A percentile compares a stretch with the other conserved stretches of the same genome.
Conservation (phyloP, 2,329 filamentous ascomycete species). For the Diaporthe nobilis region DNA sequence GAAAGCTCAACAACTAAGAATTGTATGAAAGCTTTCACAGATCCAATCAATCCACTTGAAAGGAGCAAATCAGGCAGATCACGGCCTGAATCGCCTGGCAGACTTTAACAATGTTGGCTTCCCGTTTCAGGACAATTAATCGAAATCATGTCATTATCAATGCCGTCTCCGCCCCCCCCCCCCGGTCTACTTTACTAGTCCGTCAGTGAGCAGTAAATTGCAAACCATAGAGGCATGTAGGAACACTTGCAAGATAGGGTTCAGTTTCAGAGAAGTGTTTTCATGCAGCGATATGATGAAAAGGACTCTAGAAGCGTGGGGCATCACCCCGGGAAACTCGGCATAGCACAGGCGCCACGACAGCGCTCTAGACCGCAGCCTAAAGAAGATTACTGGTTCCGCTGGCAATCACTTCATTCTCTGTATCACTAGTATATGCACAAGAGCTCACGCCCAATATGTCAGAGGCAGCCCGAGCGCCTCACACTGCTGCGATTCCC, state of each 20-base stretch:
- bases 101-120: too few relatives aligned
- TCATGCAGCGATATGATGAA: too few relatives aligned
- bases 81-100: too few relatives aligned
- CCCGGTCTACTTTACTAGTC: too few relatives aligned
- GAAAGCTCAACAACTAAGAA: background rate
- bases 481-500: constrained; percentile 66
- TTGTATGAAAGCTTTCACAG: background rate
- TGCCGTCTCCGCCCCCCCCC: background rate
- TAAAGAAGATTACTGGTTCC: background rate
- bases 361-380: background rate
- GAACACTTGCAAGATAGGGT: too few relatives aligned
- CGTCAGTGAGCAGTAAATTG: too few relatives aligned
- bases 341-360: too few relatives aligned
- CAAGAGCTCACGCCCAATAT: constrained; percentile 53
- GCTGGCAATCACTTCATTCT: background rate
- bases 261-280: too few relatives aligned
- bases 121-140: background rate
- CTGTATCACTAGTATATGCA: background rate
- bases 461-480: constrained; percentile 60
- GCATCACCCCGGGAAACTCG: too few relatives aligned
- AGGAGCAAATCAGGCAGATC: background rate
- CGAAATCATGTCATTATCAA: background rate
- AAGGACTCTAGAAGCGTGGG: too few relatives aligned
- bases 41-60: background rate
- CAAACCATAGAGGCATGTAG: too few relatives aligned